Percentiles rank a stretch among this genome's conserved stretches.
These are phyloP conservation scores for Aureobasidium musti DNA, from an alignment of 2,329 filamentous ascomycete genomes.

Conservation along the genomic window DNA sequence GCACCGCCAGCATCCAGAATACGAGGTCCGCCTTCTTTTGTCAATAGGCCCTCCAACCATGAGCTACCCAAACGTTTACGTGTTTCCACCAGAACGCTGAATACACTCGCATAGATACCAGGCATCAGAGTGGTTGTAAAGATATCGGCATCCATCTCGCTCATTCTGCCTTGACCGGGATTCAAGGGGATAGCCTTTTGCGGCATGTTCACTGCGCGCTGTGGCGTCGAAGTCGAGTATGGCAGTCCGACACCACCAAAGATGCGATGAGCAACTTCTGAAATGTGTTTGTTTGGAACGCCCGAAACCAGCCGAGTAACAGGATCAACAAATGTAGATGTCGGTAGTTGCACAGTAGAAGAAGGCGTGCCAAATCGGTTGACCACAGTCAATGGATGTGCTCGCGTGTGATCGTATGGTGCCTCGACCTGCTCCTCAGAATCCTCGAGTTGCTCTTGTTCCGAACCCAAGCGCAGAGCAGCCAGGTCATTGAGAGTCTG, in stretches of 20 bases:
- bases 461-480: neutral
- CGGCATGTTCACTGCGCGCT: conserved; percentile 55
- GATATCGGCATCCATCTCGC: conserved; percentile 72
- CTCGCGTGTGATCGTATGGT: conserved; percentile 51
- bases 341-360: conserved; percentile 73
- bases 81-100: conserved; percentile 70
- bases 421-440: conserved; percentile 21
- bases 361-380: conserved; percentile 76
- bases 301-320: conserved; percentile 66
- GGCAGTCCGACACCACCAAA: conserved; percentile 80
- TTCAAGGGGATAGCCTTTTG: conserved; percentile 67
- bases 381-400: conserved; percentile 71
- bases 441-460: conserved; percentile 31
- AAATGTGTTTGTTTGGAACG: conserved; percentile 70
- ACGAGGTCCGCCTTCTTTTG: conserved; percentile 61
- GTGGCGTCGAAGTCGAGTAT: conserved; percentile 71
- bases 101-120: conserved; percentile 67
- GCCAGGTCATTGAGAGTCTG: conserved; percentile 19
- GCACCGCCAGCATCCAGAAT: conserved; percentile 74
- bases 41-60: conserved; percentile 68
- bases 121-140: conserved; percentile 71
- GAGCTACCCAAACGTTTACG: conserved; percentile 69
- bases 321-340: conserved; percentile 67
- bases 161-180: conserved; percentile 66
- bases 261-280: conserved; percentile 66